phyloP scores from a whole-genome alignment of 306 rosid genomes.

The Castanospermum australe region DNA sequence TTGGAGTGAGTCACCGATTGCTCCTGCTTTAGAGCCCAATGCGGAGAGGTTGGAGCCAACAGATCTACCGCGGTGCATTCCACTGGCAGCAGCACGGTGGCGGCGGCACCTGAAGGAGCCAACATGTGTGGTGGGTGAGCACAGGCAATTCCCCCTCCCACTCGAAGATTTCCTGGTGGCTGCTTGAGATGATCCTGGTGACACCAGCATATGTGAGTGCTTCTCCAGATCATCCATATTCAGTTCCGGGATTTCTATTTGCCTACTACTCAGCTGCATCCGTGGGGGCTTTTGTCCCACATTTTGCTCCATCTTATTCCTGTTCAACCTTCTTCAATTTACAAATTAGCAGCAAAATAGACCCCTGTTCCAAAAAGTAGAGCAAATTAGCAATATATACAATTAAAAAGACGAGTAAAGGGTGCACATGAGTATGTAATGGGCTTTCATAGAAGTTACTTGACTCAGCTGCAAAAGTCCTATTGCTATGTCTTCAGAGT shows the following conservation, averaged over 20 bases:
- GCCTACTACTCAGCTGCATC: neutral
- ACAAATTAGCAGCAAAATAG: neutral
- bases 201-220: conserved; percentile 6
- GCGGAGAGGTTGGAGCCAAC: conserved; percentile 54
- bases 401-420: too few species aligned
- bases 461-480: too few species aligned
- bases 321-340: neutral
- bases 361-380: neutral
- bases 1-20: conserved; percentile 13
- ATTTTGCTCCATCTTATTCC: conserved; percentile 37
- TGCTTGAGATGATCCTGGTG: conserved; percentile 31
- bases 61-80: conserved; percentile 37
- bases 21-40: conserved; percentile 24
- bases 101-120: conserved; percentile 75
- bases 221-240: conserved; percentile 42
- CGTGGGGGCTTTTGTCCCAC: conserved; percentile 16
- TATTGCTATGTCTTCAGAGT: too few species aligned
- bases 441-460: too few species aligned
- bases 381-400: neutral
- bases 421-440: too few species aligned
- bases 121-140: conserved; percentile 68
- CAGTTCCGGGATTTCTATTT: conserved; percentile 30
- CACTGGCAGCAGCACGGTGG: conserved; percentile 42
- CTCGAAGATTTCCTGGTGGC: conserved; percentile 34
- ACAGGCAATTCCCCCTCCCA: conserved; percentile 50